Base-by-base conservation (phyloP, 352 stramenopile species). In the Pythium vanterpoolii region DNA sequence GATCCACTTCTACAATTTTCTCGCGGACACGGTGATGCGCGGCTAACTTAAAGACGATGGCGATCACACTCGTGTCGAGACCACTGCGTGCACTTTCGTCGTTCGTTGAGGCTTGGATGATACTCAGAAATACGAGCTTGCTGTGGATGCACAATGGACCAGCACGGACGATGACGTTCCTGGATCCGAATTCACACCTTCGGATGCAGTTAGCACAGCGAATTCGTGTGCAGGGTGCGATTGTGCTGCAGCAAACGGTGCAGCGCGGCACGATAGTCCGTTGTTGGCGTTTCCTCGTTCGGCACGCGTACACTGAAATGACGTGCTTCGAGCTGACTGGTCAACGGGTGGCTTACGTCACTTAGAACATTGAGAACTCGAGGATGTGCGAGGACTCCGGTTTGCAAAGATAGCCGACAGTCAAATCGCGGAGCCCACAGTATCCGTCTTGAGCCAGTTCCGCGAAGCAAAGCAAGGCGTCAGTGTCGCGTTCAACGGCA, bases 101-200 rank as follows among this genome's bases (percentile, higher is more conserved):
- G 14, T 1, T 39, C 11, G 6, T 39, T 5, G 26, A 8, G 3
- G 24, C 14, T 3, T 36, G 14, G 13, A 52, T 5, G 18, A 39
- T 2, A 27, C 45, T 52, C 16, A 52, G 28, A 39, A 52, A 52
- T 18, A 28, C 45, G 27, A 52, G 26, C 16, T 52, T 52, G 16
- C 45, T 52, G 2, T 14, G 1, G 5, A 52, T 18, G 4, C 5
- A 1, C 1, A 52, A 16, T 18, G 45, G 45, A 24, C 45, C 26
- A 3, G 26, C 13, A 27, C 45, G 45, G 26, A 52, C 24, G 14
- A 28, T 28, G 26, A 52, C 45, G 34, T 42, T 18, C 11, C 31
- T 36, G 31, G 31, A 13, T 11, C 6, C 34, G 34, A 42, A 7
- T 10, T 19, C 9, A 44, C 38, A 44, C 9, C 9, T 5, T 10